Evolutionary conservation across 495 filamentous ascomycete genomes (phyloP).

Genomic region (Geopyxis carbonaria): DNA sequence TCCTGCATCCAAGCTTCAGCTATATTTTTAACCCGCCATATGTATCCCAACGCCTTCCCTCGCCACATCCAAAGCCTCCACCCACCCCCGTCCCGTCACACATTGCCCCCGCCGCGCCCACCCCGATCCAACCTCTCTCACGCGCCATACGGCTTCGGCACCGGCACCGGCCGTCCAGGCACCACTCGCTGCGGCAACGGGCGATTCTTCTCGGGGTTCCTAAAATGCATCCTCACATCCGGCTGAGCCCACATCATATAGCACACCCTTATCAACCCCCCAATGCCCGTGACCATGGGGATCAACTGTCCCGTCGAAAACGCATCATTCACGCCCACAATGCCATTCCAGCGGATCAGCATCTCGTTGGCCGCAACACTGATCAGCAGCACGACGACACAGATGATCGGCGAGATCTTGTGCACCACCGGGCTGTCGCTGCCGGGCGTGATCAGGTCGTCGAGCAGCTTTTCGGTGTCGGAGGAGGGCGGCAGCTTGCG

Average conservation of each 20-base stretch:
- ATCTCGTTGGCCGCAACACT: slow-evolving; percentile 8
- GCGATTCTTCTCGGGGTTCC: not conserved
- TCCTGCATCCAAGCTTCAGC: too few species aligned
- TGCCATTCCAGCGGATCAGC: slow-evolving; percentile 16
- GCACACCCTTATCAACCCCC: slow-evolving; percentile 18
- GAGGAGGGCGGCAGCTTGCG: not conserved
- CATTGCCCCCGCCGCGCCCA: too few species aligned
- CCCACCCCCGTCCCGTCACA: too few species aligned
- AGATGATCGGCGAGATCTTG: slow-evolving; percentile 15
- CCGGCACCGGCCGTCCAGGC: too few species aligned
- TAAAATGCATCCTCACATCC: not conserved
- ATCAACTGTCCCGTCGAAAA: slow-evolving; percentile 21
- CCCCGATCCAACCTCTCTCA: too few species aligned
- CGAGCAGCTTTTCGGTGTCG: not conserved
- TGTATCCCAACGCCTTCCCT: too few species aligned
- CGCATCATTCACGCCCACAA: slow-evolving; percentile 15
- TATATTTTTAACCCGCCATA: too few species aligned
- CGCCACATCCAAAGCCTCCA: too few species aligned
- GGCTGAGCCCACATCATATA: slow-evolving; percentile 13
- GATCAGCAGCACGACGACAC: slow-evolving; percentile 10
- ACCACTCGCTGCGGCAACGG: too few species aligned
- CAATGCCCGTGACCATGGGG: slow-evolving; percentile 17
- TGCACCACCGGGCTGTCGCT: slow-evolving; percentile 1
- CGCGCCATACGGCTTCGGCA: too few species aligned
- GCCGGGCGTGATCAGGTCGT: not conserved